Percentiles rank a stretch among this genome's conserved stretches.
phyloP scores from a whole-genome alignment of 805 yeast species.

The Candida schatavii region DNA sequence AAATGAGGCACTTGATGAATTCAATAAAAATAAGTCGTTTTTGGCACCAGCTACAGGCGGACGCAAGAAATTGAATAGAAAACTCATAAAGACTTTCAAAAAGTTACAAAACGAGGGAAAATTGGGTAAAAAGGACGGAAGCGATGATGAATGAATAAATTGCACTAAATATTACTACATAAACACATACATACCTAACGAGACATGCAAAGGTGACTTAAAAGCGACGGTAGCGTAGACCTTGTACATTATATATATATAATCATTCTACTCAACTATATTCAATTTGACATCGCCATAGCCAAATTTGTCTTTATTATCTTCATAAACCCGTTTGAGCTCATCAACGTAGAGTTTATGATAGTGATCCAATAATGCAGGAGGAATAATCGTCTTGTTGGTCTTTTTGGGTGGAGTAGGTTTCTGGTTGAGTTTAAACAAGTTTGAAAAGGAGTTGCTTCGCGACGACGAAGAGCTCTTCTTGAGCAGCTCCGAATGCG shows the following conservation, averaged over 20 bases:
- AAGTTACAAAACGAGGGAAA: slow-evolving; percentile 27
- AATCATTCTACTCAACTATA: slow-evolving; percentile 39
- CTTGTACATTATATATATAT: background rate
- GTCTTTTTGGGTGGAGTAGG: slow-evolving; percentile 3
- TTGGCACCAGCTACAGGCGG: slow-evolving; percentile 13
- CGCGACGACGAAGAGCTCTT: background rate
- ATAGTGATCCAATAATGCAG: slow-evolving; percentile 55
- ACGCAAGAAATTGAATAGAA: slow-evolving; percentile 33
- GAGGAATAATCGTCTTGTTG: slow-evolving; percentile 31
- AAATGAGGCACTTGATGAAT: slow-evolving; percentile 17
- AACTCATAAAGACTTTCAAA: slow-evolving; percentile 30
- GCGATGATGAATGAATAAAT: slow-evolving; percentile 6
- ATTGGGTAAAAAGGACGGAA: slow-evolving; percentile 10
- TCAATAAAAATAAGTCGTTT: slow-evolving; percentile 14
- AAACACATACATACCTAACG: no score
- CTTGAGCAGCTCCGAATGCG: background rate
- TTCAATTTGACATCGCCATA: slow-evolving; percentile 47
- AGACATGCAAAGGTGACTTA: no score
- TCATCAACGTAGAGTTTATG: slow-evolving; percentile 70
- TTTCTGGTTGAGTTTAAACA: slow-evolving; percentile 20
- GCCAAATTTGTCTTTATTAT: slow-evolving; percentile 56
- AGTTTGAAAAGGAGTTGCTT: slow-evolving; percentile 23
- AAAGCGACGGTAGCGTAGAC: no score
- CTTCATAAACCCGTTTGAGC: slow-evolving; percentile 60
- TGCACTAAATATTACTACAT: background rate